Conservation (phyloP, 495 filamentous ascomycete species). For the Geopyxis carbonaria region DNA sequence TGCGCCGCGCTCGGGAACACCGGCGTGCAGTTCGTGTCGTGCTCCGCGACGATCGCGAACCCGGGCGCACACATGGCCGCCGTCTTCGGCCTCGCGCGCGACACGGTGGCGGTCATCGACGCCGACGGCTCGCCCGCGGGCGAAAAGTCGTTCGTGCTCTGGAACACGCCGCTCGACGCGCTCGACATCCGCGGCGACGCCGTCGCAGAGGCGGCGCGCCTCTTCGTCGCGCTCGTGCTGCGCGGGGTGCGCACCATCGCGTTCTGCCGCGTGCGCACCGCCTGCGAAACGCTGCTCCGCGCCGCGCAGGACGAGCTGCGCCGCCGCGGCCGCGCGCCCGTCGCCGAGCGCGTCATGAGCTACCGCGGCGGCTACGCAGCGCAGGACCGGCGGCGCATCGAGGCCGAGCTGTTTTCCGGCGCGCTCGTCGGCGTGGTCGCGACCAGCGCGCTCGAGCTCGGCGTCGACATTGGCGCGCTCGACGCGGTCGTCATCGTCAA, state of each 20-base stretch:
- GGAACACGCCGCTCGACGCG: conserved; percentile 94
- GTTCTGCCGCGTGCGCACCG: conserved; percentile 72
- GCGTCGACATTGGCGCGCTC: conserved; percentile 87
- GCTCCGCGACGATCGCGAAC: conserved; percentile 93
- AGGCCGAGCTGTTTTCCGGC: conserved; percentile 94
- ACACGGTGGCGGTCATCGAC: conserved; percentile 59
- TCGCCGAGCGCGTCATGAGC: conserved; percentile 70
- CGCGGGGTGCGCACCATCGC: conserved; percentile 85
- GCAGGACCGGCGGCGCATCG: conserved; percentile 78
- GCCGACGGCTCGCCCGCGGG: conserved; percentile 89
- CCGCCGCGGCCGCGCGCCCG: conserved; percentile 51
- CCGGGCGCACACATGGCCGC: conserved; percentile 76
- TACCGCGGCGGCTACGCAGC: conserved; percentile 93
- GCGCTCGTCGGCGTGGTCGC: conserved; percentile 86
- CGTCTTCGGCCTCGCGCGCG: conserved; percentile 78
- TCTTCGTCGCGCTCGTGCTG: conserved; percentile 81
- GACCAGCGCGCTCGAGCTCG: conserved; percentile 81
- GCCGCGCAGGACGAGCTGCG: conserved; percentile 65
- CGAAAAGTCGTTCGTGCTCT: conserved; percentile 88
- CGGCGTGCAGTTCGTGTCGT: conserved; percentile 83
- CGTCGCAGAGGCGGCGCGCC: conserved; percentile 62
- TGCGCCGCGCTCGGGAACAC: conserved; percentile 85
- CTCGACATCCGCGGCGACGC: conserved; percentile 70
- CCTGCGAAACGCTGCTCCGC: conserved; percentile 70
- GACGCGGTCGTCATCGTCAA: conserved; percentile 89